Percentiles rank a stretch among this genome's conserved stretches.
phyloP scores from a whole-genome alignment of 2,329 filamentous ascomycete genomes.

The Colletotrichum brevisporum region DNA sequence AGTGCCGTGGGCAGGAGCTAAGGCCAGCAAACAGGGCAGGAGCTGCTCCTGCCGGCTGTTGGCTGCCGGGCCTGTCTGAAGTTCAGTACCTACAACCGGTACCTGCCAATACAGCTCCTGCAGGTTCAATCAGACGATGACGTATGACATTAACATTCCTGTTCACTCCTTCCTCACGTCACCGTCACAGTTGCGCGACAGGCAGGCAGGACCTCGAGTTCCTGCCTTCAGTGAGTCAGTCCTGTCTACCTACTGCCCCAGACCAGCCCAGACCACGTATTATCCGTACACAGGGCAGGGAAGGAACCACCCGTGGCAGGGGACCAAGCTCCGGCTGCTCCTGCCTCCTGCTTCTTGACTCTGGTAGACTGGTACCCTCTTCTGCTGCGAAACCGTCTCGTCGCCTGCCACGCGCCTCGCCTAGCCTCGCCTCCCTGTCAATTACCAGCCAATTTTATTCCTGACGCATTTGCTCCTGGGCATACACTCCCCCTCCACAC shows the following conservation, averaged over 20 bases:
- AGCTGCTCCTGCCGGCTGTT: neutral
- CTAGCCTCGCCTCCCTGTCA: constrained; percentile 28
- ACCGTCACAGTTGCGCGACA: constrained; percentile 33
- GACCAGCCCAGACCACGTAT: constrained; percentile 12
- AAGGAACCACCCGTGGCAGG: constrained; percentile 18
- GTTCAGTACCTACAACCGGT: neutral
- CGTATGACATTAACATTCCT: constrained; percentile 36
- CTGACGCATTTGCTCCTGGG: constrained; percentile 30
- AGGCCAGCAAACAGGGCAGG: constrained; percentile 1
- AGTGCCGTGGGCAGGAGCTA: neutral
- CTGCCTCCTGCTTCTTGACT: constrained; percentile 18
- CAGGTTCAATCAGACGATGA: constrained; percentile 23
- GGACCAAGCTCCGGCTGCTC: constrained; percentile 32
- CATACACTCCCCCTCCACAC: neutral
- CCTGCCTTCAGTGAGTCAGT: no score
- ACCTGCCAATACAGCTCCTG: neutral
- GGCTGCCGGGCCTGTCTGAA: neutral
- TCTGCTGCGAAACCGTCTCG: constrained; percentile 14
- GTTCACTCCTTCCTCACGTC: constrained; percentile 33
- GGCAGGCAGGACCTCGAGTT: constrained; percentile 9
- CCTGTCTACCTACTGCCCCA: neutral
- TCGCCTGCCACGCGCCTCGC: constrained; percentile 23
- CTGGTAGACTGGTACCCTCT: no score
- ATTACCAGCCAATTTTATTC: constrained; percentile 21
- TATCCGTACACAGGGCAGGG: neutral